Base-by-base conservation (phyloP, 2,329 filamentous ascomycete genomes). In the Dactylellina cionopaga region DNA sequence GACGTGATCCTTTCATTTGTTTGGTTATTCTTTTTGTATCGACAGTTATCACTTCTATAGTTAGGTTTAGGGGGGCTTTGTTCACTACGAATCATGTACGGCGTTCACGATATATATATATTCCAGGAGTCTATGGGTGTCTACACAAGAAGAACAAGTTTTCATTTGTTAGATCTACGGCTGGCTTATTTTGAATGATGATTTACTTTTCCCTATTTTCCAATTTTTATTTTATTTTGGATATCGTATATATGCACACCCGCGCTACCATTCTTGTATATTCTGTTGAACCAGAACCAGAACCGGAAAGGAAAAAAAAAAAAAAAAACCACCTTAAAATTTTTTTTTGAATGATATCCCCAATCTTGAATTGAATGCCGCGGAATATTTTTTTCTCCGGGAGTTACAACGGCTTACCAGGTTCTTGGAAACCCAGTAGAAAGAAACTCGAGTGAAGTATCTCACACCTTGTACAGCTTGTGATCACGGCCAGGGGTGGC, bases 361-460 rank as follows among this genome's bases (percentile, higher is more conserved):
- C 44, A 25, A 47, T 35, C 19, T 49, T 39, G 22, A 63, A 41
- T 51, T 54, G 58, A 43, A 41, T 54, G 10, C 44, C 31, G 27
- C 58, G 49, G 56, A 51, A 49, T 58, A 47, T 47, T 63, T 65
- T 72, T 59, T 65, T 60, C 46, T 46, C 68, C 59, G 68, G 65
- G 41, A 49, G 27, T 33, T 15, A 10, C 29, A 37, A 49, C 43
- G 9, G 43, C 51, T 59, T 58, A 44, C 68, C 68, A 25, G 59
- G 52, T 65, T 65, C 27, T 41, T 70, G 52, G 68, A 24, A 64
- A 52, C 3, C 15, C 6, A 33, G 10, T 1, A 19, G 5, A 10
- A 51, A 22, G 24, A 51, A 33, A 17, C 25, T 27, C n/a, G 10
- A 60, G 52, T 64, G 56, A 22, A 11, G 15, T 15, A 39, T 27